Percentiles rank a stretch among this genome's conserved stretches.
Conservation (phyloP, 2,329 filamentous ascomycete genomes). For the Cytospora leucostoma region DNA sequence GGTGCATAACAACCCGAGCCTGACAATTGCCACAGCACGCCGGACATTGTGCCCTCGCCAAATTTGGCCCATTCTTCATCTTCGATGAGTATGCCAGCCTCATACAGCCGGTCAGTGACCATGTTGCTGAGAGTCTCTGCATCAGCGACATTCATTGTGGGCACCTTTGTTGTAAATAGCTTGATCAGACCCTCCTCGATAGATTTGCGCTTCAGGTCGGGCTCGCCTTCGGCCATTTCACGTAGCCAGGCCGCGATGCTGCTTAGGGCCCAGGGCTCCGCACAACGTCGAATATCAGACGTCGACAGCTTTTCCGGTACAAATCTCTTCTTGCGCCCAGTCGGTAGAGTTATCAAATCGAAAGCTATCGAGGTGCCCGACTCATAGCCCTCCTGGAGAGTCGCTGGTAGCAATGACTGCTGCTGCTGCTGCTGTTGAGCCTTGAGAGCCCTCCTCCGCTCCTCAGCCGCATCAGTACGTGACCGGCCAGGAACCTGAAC, state of each 20-base stretch:
- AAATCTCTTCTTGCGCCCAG: conserved; percentile 78
- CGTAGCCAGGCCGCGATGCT: conserved; percentile 85
- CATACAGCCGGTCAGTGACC: conserved; percentile 79
- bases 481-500: conserved; percentile 84
- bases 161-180: conserved; percentile 91
- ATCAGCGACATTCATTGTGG: conserved; percentile 97
- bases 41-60: conserved; percentile 75
- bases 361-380: conserved; percentile 62
- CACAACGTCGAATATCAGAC: conserved; percentile 80
- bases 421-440: conserved; percentile 56
- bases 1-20: conserved; percentile 89
- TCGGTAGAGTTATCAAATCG: conserved; percentile 82
- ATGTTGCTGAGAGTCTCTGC: conserved; percentile 81
- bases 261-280: conserved; percentile 91
- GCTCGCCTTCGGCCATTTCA: conserved; percentile 86
- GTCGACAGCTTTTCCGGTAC: conserved; percentile 79
- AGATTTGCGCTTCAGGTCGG: conserved; percentile 80
- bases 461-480: conserved; percentile 87
- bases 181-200: conserved; percentile 86
- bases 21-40: conserved; percentile 91
- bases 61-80: conserved; percentile 99
- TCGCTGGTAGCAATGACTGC: conserved; percentile 52
- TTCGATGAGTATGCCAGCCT: conserved; percentile 72
- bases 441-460: conserved; percentile 52
- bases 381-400: conserved; percentile 60